Evolutionary conservation across 805 yeast genomes (phyloP).

Genomic region (Torulaspora quercuum): DNA sequence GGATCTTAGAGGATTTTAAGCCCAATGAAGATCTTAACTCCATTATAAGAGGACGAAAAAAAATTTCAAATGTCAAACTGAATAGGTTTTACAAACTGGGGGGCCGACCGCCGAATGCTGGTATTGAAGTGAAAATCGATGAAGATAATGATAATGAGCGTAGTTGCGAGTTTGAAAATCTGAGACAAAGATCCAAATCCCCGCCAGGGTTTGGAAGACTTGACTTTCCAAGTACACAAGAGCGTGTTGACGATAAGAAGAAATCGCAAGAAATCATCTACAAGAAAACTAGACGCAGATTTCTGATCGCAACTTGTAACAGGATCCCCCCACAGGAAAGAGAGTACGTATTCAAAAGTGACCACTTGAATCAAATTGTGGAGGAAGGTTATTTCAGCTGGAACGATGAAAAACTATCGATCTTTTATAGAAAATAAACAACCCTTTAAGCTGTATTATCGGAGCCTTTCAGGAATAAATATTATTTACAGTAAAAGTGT

Average conservation of each 20-base stretch:
- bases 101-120: slow-evolving; percentile 18
- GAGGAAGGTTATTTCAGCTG: slow-evolving; percentile 33
- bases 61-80: slow-evolving; percentile 11
- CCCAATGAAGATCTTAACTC: slow-evolving; percentile 22
- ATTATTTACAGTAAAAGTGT: slow-evolving; percentile 2
- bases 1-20: slow-evolving; percentile 37
- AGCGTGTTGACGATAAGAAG: slow-evolving; percentile 40
- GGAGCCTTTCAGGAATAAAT: too few relatives aligned
- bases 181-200: slow-evolving; percentile 40
- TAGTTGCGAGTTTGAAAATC: slow-evolving; percentile 27
- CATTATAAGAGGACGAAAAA: slow-evolving; percentile 16
- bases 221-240: slow-evolving; percentile 59
- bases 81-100: slow-evolving; percentile 23
- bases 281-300: slow-evolving; percentile 43
- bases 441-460: too few relatives aligned
- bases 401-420: slow-evolving; percentile 27
- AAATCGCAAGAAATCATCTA: slow-evolving; percentile 36
- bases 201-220: slow-evolving; percentile 61
- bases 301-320: slow-evolving; percentile 43
- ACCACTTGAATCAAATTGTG: slow-evolving; percentile 40
- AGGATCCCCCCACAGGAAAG: slow-evolving; percentile 33
- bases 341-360: slow-evolving; percentile 46
- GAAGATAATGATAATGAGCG: slow-evolving; percentile 22
- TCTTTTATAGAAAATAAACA: slow-evolving; percentile 21
- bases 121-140: background rate